A percentile compares a stretch with the other conserved stretches of the same genome.
These are phyloP conservation scores for Neoboletus brunneissimus DNA, from an alignment of 768 basidiomycete genomes.

Conservation along the genomic window DNA sequence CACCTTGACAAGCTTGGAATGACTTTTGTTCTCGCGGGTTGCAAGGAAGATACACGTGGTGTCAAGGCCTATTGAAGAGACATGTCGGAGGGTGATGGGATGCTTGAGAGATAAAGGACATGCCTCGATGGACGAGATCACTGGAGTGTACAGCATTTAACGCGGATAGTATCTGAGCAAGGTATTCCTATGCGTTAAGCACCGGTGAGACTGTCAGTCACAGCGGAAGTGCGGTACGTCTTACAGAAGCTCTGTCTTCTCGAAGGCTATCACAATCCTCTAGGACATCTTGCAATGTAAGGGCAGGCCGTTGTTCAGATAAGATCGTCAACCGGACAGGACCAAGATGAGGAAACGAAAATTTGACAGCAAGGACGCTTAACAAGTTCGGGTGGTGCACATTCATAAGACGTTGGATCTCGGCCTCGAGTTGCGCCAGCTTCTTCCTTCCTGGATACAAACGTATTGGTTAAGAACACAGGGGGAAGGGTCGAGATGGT, in stretches of 20 bases:
- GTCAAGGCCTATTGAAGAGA: slow-evolving; percentile 45
- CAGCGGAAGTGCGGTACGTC: slow-evolving; percentile 19
- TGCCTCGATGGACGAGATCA: slow-evolving; percentile 71
- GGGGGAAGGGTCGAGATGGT: not conserved
- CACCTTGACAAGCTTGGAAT: slow-evolving; percentile 69
- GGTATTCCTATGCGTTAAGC: slow-evolving; percentile 57
- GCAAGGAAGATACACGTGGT: slow-evolving; percentile 61
- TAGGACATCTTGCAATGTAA: slow-evolving; percentile 71
- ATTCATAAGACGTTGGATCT: slow-evolving; percentile 56
- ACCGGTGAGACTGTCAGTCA: not conserved
- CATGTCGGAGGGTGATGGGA: not conserved
- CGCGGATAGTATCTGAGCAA: slow-evolving; percentile 68
- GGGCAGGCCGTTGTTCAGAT: slow-evolving; percentile 64
- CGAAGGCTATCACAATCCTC: slow-evolving; percentile 73
- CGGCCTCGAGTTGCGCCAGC: slow-evolving; percentile 60
- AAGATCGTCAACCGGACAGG: slow-evolving; percentile 61
- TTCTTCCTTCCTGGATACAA: slow-evolving; percentile 56
- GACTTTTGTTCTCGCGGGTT: slow-evolving; percentile 45
- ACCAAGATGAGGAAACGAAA: slow-evolving; percentile 48
- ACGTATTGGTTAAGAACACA: not conserved
- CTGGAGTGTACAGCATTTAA: slow-evolving; percentile 63
- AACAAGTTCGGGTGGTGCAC: slow-evolving; percentile 68
- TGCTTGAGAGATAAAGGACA: not conserved
- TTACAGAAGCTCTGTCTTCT: slow-evolving; percentile 65
- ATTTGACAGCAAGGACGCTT: slow-evolving; percentile 64